Evolutionary conservation across 2,329 filamentous ascomycete species (phyloP), one percentile per base, ranked within the genome.

Genomic region (Herpotrichia juniperi): DNA sequence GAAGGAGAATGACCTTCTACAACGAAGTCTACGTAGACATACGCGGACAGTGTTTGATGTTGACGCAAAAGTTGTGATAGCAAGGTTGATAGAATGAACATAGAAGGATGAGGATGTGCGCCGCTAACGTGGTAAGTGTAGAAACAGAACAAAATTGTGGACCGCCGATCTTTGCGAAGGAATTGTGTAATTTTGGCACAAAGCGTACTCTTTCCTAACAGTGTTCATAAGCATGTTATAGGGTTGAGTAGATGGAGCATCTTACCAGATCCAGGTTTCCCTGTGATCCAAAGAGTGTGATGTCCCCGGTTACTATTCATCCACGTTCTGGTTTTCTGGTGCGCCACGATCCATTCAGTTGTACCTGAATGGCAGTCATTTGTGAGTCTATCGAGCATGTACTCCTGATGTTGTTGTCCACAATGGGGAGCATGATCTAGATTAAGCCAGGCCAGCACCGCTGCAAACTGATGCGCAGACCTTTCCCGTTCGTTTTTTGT

Each of bases 251-350:
- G n/a, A n/a, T n/a, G n/a, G n/a, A n/a, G n/a, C n/a, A n/a, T n/a
- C n/a, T 30, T 21, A 56, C 57, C 57, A 40, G 54, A 43, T 4
- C 57, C 54, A 19, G 54, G 57, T 34, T 59, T 59, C 11, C 54
- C 57, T 25, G 46, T 46, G 12, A 57, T 34, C 51, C 57, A 59
- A 5, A 59, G 4, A 16, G 54, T n/a, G 10, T 46, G 19, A 44
- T 49, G 7, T 49, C 17, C 11, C 25, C n/a, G 10, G 24, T 37
- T n/a, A 51, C 43, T 39, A 8, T 32, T 30, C 8, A 56, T 37
- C 57, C 57, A 57, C 24, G 32, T 10, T 24, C 50, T 37, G 12
- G 46, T 50, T 19, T 42, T 42, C 26, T 37, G 24, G 25, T 59
- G 42, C 11, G 51, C 28, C 2, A 53, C 12, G 19, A 59, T 51